Conservation (phyloP, 495 filamentous ascomycete species). For the Geopyxis carbonaria region DNA sequence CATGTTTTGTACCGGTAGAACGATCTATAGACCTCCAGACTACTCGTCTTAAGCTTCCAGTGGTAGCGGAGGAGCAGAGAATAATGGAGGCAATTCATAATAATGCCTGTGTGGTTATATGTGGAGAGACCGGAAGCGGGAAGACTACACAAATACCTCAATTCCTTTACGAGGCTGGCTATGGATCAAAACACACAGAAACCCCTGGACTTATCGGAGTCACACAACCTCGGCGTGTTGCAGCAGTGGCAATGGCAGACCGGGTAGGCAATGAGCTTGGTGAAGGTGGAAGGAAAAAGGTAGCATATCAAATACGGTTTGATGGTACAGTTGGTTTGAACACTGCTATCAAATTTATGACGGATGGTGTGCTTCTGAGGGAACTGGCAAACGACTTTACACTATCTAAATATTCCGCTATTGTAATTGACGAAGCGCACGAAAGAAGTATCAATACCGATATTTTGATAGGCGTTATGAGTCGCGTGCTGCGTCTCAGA, state of each 20-base stretch:
- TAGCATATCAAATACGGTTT: conserved; percentile 91
- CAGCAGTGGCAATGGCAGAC: conserved; percentile 87
- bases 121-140: conserved; percentile 86
- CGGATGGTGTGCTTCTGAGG: conserved; percentile 84
- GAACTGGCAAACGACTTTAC: conserved; percentile 84
- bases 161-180: conserved; percentile 87
- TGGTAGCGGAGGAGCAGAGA: conserved; percentile 87
- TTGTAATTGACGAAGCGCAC: conserved; percentile 95
- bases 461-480: conserved; percentile 90
- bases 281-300: conserved; percentile 38
- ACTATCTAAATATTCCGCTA: conserved; percentile 78
- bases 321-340: conserved; percentile 66
- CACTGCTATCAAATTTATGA: conserved; percentile 98
- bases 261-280: conserved; percentile 77
- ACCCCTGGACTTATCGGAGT: conserved; percentile 88
- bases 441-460: conserved; percentile 96
- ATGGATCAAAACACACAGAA: conserved; percentile 55
- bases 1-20: conserved; percentile 55
- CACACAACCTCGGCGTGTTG: conserved; percentile 84
- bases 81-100: conserved; percentile 97
- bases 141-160: conserved; percentile 97
- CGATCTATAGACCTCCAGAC: conserved; percentile 58
- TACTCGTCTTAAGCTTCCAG: conserved; percentile 61
- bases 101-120: conserved; percentile 75
- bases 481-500: conserved; percentile 68